Evolutionary conservation across 2,329 filamentous ascomycete genomes (phyloP).

Genomic region (Cytospora piceicola): DNA sequence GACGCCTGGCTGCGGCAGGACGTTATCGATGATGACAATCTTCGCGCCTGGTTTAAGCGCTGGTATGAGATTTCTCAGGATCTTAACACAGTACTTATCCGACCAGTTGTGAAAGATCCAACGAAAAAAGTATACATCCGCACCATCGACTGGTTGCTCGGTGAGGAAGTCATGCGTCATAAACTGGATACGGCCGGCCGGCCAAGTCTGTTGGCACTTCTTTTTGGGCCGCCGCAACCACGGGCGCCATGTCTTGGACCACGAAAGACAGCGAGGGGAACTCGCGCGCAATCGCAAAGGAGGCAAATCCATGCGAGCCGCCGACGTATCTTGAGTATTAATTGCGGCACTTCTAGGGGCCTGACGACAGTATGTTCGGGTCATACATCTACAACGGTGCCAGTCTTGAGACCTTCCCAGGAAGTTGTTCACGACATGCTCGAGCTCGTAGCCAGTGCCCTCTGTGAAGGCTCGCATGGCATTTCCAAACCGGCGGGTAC

Average conservation of each 20-base stretch:
- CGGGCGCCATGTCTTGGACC: constrained; percentile 38
- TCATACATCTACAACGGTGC: not conserved
- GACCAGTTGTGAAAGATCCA: constrained; percentile 51
- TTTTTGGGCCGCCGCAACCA: constrained; percentile 14
- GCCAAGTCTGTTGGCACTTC: not conserved
- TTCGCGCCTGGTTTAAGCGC: not conserved
- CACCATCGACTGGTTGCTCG: not conserved
- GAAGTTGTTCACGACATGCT: constrained; percentile 31
- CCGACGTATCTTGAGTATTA: constrained; percentile 30
- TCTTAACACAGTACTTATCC: constrained; percentile 40
- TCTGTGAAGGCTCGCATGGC: constrained; percentile 33
- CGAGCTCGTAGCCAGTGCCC: constrained; percentile 31
- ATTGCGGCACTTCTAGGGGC: too few relatives aligned
- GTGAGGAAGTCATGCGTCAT: constrained; percentile 11
- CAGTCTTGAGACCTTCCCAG: constrained; percentile 28
- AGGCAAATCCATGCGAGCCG: constrained; percentile 30
- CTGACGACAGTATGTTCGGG: not conserved
- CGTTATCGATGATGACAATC: not conserved
- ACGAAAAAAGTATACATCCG: constrained; percentile 37
- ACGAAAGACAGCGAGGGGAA: constrained; percentile 30
- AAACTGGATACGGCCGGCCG: constrained; percentile 9
- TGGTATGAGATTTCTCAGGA: constrained; percentile 34
- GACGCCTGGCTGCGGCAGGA: not conserved
- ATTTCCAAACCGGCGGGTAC: constrained; percentile 33
- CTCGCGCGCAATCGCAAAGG: constrained; percentile 24